Evolutionary conservation across 352 stramenopile species (phyloP).

Genomic region (Phytophthora uliginosa): DNA sequence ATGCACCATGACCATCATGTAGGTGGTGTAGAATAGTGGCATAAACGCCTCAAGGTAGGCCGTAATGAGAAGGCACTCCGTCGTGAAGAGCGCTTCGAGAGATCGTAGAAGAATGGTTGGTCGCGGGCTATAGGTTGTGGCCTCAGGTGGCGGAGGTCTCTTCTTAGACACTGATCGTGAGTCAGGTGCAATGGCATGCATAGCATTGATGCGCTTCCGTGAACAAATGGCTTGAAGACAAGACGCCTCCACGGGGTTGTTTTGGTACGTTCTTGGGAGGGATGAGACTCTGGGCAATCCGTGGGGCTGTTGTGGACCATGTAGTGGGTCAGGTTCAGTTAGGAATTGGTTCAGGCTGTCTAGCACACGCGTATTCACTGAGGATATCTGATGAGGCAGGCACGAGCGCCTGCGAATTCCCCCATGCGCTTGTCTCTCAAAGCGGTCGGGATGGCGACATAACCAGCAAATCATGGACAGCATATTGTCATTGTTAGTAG

Average conservation of each 20-base stretch:
- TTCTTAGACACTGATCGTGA: neutral
- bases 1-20: slow-evolving; percentile 20
- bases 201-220: neutral
- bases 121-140: neutral
- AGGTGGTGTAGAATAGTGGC: slow-evolving; percentile 38
- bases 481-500: slow-evolving; percentile 5
- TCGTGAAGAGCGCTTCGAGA: slow-evolving; percentile 32
- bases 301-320: neutral
- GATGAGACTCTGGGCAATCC: neutral
- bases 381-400: slow-evolving; percentile 25
- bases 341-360: slow-evolving; percentile 19
- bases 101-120: slow-evolving; percentile 23
- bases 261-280: neutral
- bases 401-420: slow-evolving; percentile 21
- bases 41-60: slow-evolving; percentile 52
- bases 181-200: neutral
- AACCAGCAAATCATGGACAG: slow-evolving; percentile 22
- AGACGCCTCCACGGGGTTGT: neutral
- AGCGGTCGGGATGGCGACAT: slow-evolving; percentile 20
- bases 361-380: slow-evolving; percentile 7
- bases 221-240: neutral
- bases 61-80: slow-evolving; percentile 41
- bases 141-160: neutral
- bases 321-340: neutral
- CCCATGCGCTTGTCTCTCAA: slow-evolving; percentile 7